Base-by-base conservation (phyloP, 1,284 basidiomycete species). In the Microbotryum intermedium region DNA sequence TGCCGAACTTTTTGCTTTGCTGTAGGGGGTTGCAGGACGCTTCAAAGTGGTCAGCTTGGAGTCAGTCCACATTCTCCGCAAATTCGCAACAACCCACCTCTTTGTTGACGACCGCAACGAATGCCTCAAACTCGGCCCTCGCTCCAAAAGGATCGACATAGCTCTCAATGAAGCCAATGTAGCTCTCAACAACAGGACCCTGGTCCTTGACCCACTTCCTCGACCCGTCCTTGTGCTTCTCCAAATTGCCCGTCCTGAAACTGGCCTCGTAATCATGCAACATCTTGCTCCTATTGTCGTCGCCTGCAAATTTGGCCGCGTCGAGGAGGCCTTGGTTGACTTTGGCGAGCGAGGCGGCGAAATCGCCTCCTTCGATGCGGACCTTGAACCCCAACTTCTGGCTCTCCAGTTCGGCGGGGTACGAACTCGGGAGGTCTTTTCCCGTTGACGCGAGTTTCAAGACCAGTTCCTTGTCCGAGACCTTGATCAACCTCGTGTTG, bases 51-150 rank as follows among this genome's bases (percentile, higher is more conserved):
- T 39, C 34, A 39, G 34, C 11, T 39, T 16, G 13, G 13, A 39
- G 9, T 9, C 11, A 39, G 6, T 39, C 16, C 13, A 39, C 29
- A 30, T 10, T 30, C 29, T 30, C 6, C 29, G 29, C 29, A 30
- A 5, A 10, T 30, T 10, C 29, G 10, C 29, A 30, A 30, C 23
- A 7, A 23, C 29, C 18, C 42, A 48, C 39, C 50, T 54, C 47
- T 29, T 53, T 48, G 60, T 65, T 63, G 53, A 91, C 89, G 66
- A 90, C 85, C 6, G 88, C 88, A 30, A 87, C 88, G 73, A 91
- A 91, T 42, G 87, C 88, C 81, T 90, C 87, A 87, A 87, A 90
- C 73, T 90, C 88, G 0, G 88, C 88, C 7, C 74, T 67, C 2
- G 70, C 69, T 1, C 74, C 74, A 13, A 69, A 71, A 8, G 88